Evolutionary conservation across 192 early-diverging fungal genomes (phyloP).

Genomic region (Entomortierella beljakovae): DNA sequence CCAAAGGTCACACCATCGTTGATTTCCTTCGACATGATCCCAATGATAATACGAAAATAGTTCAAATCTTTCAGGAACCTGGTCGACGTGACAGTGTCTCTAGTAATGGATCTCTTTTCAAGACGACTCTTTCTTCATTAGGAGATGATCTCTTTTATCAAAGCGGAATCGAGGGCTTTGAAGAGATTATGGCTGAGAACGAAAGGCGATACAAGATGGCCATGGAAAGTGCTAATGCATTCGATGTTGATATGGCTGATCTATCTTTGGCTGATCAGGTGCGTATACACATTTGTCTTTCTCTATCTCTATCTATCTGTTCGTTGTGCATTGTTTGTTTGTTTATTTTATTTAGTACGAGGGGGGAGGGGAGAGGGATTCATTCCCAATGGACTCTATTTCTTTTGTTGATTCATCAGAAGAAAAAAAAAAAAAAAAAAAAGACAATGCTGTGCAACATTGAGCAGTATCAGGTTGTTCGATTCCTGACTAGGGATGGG

Average conservation of each 20-base stretch:
- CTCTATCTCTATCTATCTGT: not conserved
- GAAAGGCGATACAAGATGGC: constrained; percentile 56
- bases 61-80: constrained; percentile 60
- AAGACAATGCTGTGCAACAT: constrained; percentile 17
- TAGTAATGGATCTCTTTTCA: constrained; percentile 42
- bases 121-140: constrained; percentile 33
- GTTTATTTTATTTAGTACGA: constrained; percentile 15
- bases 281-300: constrained; percentile 13
- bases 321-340: not conserved
- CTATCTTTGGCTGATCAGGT: constrained; percentile 56
- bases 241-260: constrained; percentile 59
- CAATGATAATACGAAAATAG: constrained; percentile 63
- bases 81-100: constrained; percentile 57
- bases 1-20: constrained; percentile 77
- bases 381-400: too few species aligned
- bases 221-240: constrained; percentile 57
- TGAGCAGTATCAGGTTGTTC: constrained; percentile 25
- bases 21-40: constrained; percentile 74
- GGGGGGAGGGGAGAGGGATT: too few species aligned
- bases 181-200: constrained; percentile 56
- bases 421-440: not conserved
- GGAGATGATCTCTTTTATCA: constrained; percentile 53
- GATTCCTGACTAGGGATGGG: not conserved
- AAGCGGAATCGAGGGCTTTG: constrained; percentile 52
- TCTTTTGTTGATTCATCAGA: constrained; percentile 6